These are phyloP conservation scores for Coemansia sp. DNA, from an alignment of 192 early-diverging fungal species.

Conservation along the genomic window DNA sequence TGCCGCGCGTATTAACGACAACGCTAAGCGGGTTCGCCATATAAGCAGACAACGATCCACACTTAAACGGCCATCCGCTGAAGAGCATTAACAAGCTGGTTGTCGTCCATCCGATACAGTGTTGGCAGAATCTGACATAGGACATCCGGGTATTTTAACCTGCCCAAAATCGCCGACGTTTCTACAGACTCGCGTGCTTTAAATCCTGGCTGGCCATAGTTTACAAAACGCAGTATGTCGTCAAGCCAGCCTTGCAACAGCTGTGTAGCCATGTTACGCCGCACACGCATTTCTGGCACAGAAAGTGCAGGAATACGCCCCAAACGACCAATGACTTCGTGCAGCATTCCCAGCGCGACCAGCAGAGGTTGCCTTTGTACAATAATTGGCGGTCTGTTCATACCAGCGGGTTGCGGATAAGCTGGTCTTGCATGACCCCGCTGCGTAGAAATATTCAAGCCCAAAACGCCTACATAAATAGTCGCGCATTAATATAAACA, in stretches of 20 bases:
- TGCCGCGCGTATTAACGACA: too few relatives aligned
- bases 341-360: neutral
- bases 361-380: neutral
- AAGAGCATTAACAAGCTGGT: neutral
- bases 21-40: too few relatives aligned
- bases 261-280: neutral
- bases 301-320: neutral
- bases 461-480: neutral
- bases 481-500: too few relatives aligned
- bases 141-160: neutral
- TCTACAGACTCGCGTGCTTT: neutral
- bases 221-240: neutral
- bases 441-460: too few relatives aligned
- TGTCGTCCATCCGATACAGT: conserved; percentile 1
- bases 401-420: neutral
- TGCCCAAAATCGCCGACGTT: neutral
- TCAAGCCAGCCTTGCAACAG: conserved; percentile 4
- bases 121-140: conserved; percentile 4
- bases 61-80: too few relatives aligned
- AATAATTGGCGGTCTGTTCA: neutral
- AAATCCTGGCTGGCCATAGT: neutral
- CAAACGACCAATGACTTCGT: neutral
- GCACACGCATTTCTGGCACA: neutral
- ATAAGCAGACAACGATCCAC: conserved; percentile 21
- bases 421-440: too few relatives aligned